phyloP scores from a whole-genome alignment of 352 stramenopile genomes.

The Globisporangium barbulae region DNA sequence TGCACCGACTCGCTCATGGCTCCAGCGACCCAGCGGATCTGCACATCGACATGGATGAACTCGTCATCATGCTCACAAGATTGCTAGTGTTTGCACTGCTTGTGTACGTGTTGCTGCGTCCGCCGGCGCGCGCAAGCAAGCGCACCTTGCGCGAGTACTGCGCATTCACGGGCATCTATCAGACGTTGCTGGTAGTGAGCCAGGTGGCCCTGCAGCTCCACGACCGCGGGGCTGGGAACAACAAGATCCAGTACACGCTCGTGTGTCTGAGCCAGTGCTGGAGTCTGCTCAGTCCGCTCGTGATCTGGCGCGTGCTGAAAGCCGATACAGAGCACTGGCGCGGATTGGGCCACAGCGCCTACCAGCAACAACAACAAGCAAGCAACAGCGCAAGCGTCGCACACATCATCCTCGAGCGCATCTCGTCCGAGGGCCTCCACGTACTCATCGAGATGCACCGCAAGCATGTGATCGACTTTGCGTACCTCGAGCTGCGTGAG shows the following conservation, averaged over 20 bases:
- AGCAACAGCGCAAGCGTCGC: background rate
- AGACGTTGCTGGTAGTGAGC: background rate
- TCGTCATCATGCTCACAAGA: background rate
- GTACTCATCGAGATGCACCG: conserved; percentile 70
- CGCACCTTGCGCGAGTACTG: conserved; percentile 5
- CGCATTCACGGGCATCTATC: background rate
- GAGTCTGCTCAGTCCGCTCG: conserved; percentile 25
- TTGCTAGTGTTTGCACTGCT: background rate
- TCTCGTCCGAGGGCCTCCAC: conserved; percentile 57
- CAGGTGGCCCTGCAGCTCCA: background rate
- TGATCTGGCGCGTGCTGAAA: conserved; percentile 57
- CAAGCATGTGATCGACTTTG: conserved; percentile 68
- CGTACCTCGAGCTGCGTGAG: conserved; percentile 8
- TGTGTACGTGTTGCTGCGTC: conserved; percentile 29
- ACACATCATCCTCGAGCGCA: conserved; percentile 23
- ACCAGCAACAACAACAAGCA: background rate
- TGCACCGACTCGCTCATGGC: background rate
- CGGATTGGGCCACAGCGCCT: conserved; percentile 13
- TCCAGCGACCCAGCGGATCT: background rate
- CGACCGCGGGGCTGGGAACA: background rate
- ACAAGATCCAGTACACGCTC: background rate
- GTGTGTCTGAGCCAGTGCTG: background rate
- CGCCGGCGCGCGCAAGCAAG: background rate
- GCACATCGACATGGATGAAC: background rate
- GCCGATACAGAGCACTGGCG: conserved; percentile 64